Base-by-base conservation (phyloP, 805 yeast species). In the Monosporozyma aquatica region DNA sequence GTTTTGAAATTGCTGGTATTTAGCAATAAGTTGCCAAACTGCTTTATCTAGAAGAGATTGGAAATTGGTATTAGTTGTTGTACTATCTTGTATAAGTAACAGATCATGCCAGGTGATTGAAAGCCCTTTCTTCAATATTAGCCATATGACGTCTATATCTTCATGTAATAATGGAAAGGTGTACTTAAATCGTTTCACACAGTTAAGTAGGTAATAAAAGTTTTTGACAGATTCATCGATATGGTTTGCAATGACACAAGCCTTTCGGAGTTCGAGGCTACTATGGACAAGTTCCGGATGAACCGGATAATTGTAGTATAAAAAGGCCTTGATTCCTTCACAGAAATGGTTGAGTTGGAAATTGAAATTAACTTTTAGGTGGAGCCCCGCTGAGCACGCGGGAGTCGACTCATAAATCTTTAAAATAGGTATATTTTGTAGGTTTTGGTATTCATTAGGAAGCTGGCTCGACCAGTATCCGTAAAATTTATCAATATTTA, bases 401-500 rank as follows among this genome's bases (percentile, higher is more conserved):
- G 5, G 4, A 9, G 7, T 32, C 5, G 17, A n/a, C 18, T 32
- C 35, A 7, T 32, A 32, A 18, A 32, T 13, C 11, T 32, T 32
- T 9, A 32, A 32, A 9, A 32, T 7, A 18, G 5, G 18, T 23
- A 32, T 32, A 9, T 2, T 9, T 32, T 13, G 17, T 5, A 32
- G 18, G 11, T 32, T 11, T 17, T 32, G 23, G 11, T 18, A 23
- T 4, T 18, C 14, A 10, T 17, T 21, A 3, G 35, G 35, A 32
- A 32, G 22, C 10, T 32, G 52, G 1, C 46, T 40, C 0, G 74
- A 38, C 92, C 95, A 87, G 2, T 56, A 53, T 0, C 66, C 59
- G 40, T 70, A 72, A 0, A 72, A 49, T 0, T 42, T 45, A 22
- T 68, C 59, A 0, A 76, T 54, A 38, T 80, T 66, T 9, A 78